A percentile compares a stretch with the other conserved stretches of the same genome.
These are phyloP conservation scores for Collariella sp. DNA, from an alignment of 495 filamentous ascomycete genomes.

Conservation along the genomic window DNA sequence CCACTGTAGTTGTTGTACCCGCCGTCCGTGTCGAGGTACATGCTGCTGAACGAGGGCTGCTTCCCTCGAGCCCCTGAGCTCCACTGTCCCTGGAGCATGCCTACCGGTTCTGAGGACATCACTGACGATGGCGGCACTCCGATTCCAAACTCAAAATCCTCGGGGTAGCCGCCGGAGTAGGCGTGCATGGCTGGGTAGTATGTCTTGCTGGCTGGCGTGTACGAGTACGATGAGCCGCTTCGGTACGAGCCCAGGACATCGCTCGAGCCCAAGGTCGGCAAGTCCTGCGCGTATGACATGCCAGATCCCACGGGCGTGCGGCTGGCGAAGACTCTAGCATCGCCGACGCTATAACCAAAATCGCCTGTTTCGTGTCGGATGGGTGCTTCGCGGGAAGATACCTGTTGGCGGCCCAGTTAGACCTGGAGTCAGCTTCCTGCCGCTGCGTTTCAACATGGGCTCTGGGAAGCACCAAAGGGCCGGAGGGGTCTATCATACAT, in stretches of 20 bases:
- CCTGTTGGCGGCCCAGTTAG: slow-evolving; percentile 29
- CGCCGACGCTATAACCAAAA: slow-evolving; percentile 34
- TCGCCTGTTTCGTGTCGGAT: slow-evolving; percentile 30
- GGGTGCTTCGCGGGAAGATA: slow-evolving; percentile 39
- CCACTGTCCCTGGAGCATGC: slow-evolving; percentile 26
- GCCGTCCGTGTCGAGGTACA: slow-evolving; percentile 29
- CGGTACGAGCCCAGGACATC: slow-evolving; percentile 28
- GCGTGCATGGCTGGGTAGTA: slow-evolving; percentile 30
- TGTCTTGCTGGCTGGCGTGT: slow-evolving; percentile 23
- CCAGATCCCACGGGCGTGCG: slow-evolving; percentile 22
- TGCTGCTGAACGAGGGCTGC: slow-evolving; percentile 18
- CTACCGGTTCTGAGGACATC: slow-evolving; percentile 25
- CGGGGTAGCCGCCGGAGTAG: slow-evolving; percentile 28
- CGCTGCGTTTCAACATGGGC: background rate
- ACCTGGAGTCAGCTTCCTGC: background rate
- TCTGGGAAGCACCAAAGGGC: background rate
- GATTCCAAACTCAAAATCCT: slow-evolving; percentile 36
- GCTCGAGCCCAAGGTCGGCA: slow-evolving; percentile 20
- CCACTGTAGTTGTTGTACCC: slow-evolving; percentile 23
- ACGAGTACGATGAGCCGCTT: slow-evolving; percentile 17
- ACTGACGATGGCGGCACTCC: slow-evolving; percentile 24
- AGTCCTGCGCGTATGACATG: slow-evolving; percentile 22
- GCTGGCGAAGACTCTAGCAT: slow-evolving; percentile 32
- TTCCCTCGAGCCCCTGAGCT: slow-evolving; percentile 17
- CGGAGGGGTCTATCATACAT: slow-evolving; percentile 12